A percentile compares a stretch with the other conserved stretches of the same genome.
These are phyloP conservation scores for Xylona heveae DNA, from an alignment of 495 filamentous ascomycete species.

Conservation along the genomic window DNA sequence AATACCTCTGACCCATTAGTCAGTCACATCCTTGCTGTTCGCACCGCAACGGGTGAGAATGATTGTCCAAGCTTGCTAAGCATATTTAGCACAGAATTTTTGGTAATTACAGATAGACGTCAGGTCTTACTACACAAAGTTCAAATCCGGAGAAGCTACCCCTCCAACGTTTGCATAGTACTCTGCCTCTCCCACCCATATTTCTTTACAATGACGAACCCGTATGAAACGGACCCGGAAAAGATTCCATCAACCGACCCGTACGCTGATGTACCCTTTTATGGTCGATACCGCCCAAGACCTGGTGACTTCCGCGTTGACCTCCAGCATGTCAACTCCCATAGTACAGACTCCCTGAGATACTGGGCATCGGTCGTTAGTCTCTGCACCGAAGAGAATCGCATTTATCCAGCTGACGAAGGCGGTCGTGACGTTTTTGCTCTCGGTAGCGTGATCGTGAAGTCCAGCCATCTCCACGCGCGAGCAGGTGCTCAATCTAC, in stretches of 20 bases:
- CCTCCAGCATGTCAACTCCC: conserved; percentile 14
- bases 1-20: too few species aligned
- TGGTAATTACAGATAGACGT: too few species aligned
- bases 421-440: conserved; percentile 23
- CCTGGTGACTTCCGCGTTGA: conserved; percentile 16
- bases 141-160: too few species aligned
- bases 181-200: too few species aligned
- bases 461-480: conserved; percentile 20
- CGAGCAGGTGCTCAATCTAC: conserved; percentile 1
- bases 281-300: conserved; percentile 17
- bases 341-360: conserved; percentile 12
- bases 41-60: too few species aligned
- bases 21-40: too few species aligned
- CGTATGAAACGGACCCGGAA: conserved; percentile 17
- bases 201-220: too few species aligned
- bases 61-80: too few species aligned
- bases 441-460: conserved; percentile 24
- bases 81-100: too few species aligned
- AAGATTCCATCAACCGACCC: conserved; percentile 15
- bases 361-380: conserved; percentile 20
- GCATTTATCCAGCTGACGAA: conserved; percentile 18
- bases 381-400: conserved; percentile 12
- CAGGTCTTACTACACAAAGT: too few species aligned
- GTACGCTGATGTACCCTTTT: conserved; percentile 18
- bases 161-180: too few species aligned